Evolutionary conservation across 176 grass and related monocot genomes (phyloP), one percentile per base, ranked within the genome.

Genomic region (Zea mays): DNA sequence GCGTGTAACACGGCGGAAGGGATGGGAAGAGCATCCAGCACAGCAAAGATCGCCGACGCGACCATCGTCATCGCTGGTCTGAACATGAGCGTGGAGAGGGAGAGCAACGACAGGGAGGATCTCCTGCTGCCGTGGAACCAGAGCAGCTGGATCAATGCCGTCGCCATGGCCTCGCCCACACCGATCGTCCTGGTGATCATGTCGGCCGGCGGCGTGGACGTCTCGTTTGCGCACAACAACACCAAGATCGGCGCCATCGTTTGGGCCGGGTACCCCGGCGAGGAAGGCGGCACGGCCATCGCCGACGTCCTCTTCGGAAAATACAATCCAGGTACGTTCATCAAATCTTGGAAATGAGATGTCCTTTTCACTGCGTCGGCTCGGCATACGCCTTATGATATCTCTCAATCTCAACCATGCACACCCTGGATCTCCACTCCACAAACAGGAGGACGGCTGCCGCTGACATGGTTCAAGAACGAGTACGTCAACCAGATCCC

Each of bases 161-260:
- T 89, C 21, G 90, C 90, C 2, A 73, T 16, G 41, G 86, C 76
- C 8, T 85, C 86, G 0, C 50, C 76, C 5, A 80, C 79, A 19
- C 86, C 86, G 3, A 82, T 89, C 33, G 63, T 92, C 49, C 84
- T 89, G 4, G 90, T 92, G 1, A 79, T 92, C 75, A 61, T 92
- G 69, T 83, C 73, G 0, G 90, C 63, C 14, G 90, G 90, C 0
- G 83, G 83, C 67, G 35, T 92, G 1, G 90, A 92, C 43, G 40
- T 92, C 68, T 85, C 86, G 37, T 89, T 92, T 13, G 83, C 82
- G 15, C 79, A 92, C 1, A 62, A 70, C 35, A 80, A 92, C 69
- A 62, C 83, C 10, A 92, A 89, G 65, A 84, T 92, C 13, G 83
- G 90, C 5, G 83, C 86, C 44, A 86, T 89, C 10, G 55, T 92